Base-by-base conservation (phyloP, 495 filamentous ascomycete species). In the Tetracladium marchalianum region DNA sequence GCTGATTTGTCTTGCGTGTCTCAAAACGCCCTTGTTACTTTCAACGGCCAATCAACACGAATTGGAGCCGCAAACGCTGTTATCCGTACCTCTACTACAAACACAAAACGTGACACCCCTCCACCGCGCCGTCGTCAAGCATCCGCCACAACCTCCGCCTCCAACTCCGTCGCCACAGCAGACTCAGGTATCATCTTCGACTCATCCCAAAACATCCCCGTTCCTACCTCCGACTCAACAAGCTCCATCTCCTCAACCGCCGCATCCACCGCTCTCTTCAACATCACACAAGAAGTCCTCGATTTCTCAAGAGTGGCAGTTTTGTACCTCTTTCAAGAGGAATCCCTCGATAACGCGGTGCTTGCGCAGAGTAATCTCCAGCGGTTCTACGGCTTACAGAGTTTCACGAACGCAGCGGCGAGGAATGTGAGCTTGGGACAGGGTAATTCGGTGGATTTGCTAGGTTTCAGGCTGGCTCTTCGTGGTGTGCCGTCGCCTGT, bases 1-100 rank as follows among this genome's bases (percentile, higher is more conserved):
- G 78, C 69, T 31, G 81, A 81, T 47, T 68, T 93, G 31, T 81
- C 80, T 39, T 98, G 92, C 63, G 77, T 73, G 1, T 75, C 79
- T 0, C 80, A 95, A 63, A 96, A 96, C 50, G 79, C 85, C 0
- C 75, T 98, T 16, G 81, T 97, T 7, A 82, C 85, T 0, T 93
- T 98, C 55, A 73, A 80, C 44, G 77, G 80, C 4, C 50, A 64
- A 41, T 62, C 69, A 11, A 56, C 60, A 16, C 65, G 67, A 11
- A 52, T 57, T 16, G 61, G 60, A 8, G 50, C 52, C 19, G 62
- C 46, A 15, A 51, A 53, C 10, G 58, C 44, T 27, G 54, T 41
- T 31, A 54, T 53, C 1, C 49, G 46, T 51, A 54, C 35, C 37
- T 52, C 46, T 47, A 17, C 32, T 5, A 19, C 31, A 10, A 11